A percentile compares a stretch with the other conserved stretches of the same genome.
Evolutionary conservation across 2,329 filamentous ascomycete genomes (phyloP).

Genomic region (Beauveria sp.): DNA sequence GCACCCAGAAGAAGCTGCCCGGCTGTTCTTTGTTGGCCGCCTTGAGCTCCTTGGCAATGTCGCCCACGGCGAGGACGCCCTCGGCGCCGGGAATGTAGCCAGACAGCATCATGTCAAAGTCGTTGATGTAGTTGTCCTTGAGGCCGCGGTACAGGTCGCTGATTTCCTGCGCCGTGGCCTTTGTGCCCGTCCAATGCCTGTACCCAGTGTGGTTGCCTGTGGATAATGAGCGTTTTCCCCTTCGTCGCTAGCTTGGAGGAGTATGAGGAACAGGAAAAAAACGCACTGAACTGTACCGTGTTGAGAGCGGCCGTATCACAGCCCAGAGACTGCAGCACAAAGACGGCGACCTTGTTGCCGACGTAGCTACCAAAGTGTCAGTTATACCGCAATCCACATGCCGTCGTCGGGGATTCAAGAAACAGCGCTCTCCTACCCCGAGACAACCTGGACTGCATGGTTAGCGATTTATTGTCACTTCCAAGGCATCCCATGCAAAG

Average conservation of each 20-base stretch:
- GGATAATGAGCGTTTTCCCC: neutral
- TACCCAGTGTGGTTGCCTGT: conserved; percentile 94
- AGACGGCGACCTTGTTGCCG: conserved; percentile 93
- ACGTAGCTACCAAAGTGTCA: conserved; percentile 62
- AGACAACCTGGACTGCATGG: conserved; percentile 28
- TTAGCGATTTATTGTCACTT: neutral
- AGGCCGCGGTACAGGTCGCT: conserved; percentile 77
- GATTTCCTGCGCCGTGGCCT: conserved; percentile 75
- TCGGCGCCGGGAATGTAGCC: conserved; percentile 89
- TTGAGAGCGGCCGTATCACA: conserved; percentile 93
- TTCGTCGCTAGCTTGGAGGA: neutral
- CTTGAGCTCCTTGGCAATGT: conserved; percentile 74
- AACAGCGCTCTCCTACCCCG: conserved; percentile 24
- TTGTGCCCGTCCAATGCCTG: conserved; percentile 76
- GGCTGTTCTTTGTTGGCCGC: conserved; percentile 53
- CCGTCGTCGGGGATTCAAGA: neutral
- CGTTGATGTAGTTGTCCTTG: conserved; percentile 72
- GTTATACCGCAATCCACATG: neutral
- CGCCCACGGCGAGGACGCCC: conserved; percentile 74
- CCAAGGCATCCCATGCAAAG: neutral
- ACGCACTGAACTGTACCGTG: conserved; percentile 89
- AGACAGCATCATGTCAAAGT: conserved; percentile 90
- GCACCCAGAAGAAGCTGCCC: conserved; percentile 88
- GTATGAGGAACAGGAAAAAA: neutral
- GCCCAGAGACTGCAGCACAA: conserved; percentile 86